phyloP scores from a whole-genome alignment of 164 flowering plant genomes.

The Vitis vinifera region ASM3070453v1 NC_081816.1:8365001-8365500 shows the following conservation, averaged over 20 bases:
- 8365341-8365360: slow-evolving; percentile 35
- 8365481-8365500: slow-evolving; percentile 19
- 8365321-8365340: slow-evolving; percentile 26
- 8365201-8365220: too few relatives aligned
- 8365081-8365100: too few relatives aligned
- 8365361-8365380: slow-evolving; percentile 38
- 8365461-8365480: slow-evolving; percentile 15
- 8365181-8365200: too few relatives aligned
- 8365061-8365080: too few relatives aligned
- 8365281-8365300: slow-evolving; percentile 28
- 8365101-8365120: too few relatives aligned
- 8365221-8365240: slow-evolving; percentile 15
- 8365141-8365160: too few relatives aligned
- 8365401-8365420: slow-evolving; percentile 10
- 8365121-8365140: too few relatives aligned
- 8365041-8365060: too few relatives aligned
- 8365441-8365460: slow-evolving; percentile 18
- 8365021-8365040: too few relatives aligned
- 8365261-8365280: slow-evolving; percentile 18
- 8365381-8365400: slow-evolving; percentile 21
- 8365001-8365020: too few relatives aligned
- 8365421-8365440: slow-evolving; percentile 12
- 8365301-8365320: slow-evolving; percentile 4
- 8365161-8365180: too few relatives aligned
- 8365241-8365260: slow-evolving; percentile 12